Conservation (phyloP, 345 rosid genomes). For the Nasturtium officinale region DNA sequence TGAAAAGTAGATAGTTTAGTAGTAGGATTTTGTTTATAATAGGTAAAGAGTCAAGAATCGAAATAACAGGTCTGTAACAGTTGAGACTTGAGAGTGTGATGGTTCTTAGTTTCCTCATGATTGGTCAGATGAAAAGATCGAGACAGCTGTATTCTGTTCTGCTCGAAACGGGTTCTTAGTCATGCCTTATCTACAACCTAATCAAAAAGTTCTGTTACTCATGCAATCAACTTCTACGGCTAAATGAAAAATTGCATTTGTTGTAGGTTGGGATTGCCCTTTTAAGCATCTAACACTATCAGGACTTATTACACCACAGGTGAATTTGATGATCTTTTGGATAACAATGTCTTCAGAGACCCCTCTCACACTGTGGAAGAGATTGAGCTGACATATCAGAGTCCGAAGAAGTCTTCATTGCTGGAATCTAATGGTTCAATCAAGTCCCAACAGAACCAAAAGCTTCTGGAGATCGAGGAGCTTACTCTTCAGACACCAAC, state of each 20-base stretch:
- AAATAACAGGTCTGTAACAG: no score
- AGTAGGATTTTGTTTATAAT: not conserved
- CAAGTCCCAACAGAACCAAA: conserved; percentile 37
- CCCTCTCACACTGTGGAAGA: conserved; percentile 51
- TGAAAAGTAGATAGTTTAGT: not conserved
- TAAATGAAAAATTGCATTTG: conserved; percentile 19
- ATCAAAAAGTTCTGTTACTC: conserved; percentile 2
- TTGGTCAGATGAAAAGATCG: conserved; percentile 14
- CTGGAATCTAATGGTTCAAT: conserved; percentile 63
- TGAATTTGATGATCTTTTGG: conserved; percentile 89
- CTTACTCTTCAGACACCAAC: conserved; percentile 81
- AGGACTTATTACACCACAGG: conserved; percentile 56
- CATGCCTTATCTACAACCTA: conserved; percentile 3
- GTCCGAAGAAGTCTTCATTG: conserved; percentile 35
- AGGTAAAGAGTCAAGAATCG: not conserved
- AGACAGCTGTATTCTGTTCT: conserved; percentile 4
- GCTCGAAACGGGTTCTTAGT: conserved; percentile 10
- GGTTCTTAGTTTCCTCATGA: conserved; percentile 12
- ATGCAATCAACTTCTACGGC: conserved; percentile 11
- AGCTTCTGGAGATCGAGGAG: conserved; percentile 62
- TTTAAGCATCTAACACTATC: conserved; percentile 35
- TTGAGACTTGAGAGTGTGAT: conserved; percentile 17
- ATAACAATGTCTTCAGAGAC: conserved; percentile 49
- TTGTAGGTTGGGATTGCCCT: conserved; percentile 24
- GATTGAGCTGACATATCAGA: conserved; percentile 58